A percentile compares a stretch with the other conserved stretches of the same genome.
Conservation (phyloP, 2,329 filamentous ascomycete genomes). For the Aspergillus luchuensis region DNA sequence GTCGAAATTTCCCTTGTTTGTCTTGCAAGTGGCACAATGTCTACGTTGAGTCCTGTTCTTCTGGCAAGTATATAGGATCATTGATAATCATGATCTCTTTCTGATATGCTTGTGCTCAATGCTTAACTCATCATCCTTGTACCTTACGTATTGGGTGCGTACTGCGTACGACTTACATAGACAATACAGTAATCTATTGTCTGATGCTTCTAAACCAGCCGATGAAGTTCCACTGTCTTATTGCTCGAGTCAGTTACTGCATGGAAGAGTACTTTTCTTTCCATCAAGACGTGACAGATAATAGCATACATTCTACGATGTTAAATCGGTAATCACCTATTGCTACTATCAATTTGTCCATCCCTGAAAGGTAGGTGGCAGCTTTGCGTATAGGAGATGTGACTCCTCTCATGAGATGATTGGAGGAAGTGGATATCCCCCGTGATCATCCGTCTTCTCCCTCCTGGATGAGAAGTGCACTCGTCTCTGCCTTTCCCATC, state of each 20-base stretch:
- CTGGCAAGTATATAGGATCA: background rate
- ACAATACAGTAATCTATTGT: background rate
- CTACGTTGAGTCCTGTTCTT: background rate
- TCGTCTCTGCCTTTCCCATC: background rate
- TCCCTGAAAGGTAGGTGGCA: constrained; percentile 4
- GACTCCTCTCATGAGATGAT: constrained; percentile 11
- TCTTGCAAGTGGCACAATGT: background rate
- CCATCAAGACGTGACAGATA: background rate
- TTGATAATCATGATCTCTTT: background rate
- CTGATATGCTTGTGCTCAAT: background rate
- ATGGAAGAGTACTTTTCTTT: background rate
- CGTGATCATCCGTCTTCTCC: background rate
- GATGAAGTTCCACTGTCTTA: background rate
- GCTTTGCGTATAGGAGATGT: constrained; percentile 5
- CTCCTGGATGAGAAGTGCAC: background rate
- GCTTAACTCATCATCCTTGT: background rate
- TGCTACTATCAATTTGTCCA: background rate
- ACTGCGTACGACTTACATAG: background rate
- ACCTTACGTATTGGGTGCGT: background rate
- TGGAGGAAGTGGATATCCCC: background rate
- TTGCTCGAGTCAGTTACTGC: too few relatives aligned
- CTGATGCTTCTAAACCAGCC: background rate
- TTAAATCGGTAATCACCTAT: background rate
- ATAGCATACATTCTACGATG: background rate
- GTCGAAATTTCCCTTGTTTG: background rate